Percentiles rank a stretch among this genome's conserved stretches.
These are phyloP conservation scores for Echria macrotheca DNA, from an alignment of 495 filamentous ascomycete genomes.

Conservation along the genomic window DNA sequence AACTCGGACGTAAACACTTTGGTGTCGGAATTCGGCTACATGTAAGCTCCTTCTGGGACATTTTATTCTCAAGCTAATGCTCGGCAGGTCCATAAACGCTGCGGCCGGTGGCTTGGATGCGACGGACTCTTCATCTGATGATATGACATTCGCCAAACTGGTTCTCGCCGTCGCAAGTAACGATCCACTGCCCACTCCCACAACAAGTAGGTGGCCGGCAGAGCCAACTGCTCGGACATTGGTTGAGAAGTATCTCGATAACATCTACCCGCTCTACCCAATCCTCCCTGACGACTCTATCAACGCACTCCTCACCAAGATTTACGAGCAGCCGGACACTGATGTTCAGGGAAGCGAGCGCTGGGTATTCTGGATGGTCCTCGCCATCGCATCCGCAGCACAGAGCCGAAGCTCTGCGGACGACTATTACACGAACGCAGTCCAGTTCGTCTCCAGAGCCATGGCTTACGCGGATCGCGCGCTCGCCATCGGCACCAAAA, in stretches of 20 bases:
- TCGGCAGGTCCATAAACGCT: slow-evolving; percentile 73
- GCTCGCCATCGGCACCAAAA: slow-evolving; percentile 72
- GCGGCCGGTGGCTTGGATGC: slow-evolving; percentile 88
- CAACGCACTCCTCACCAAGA: slow-evolving; percentile 67
- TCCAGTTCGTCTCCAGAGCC: slow-evolving; percentile 63
- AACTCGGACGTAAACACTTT: slow-evolving; percentile 73
- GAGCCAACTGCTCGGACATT: slow-evolving; percentile 58
- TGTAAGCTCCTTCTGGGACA: too few relatives aligned
- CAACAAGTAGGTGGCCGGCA: slow-evolving; percentile 56
- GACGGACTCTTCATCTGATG: too few relatives aligned
- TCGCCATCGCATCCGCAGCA: slow-evolving; percentile 71
- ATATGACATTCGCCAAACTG: slow-evolving; percentile 81
- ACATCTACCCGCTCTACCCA: slow-evolving; percentile 72
- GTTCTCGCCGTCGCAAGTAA: slow-evolving; percentile 68
- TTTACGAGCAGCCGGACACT: slow-evolving; percentile 57
- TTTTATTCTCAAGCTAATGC: too few relatives aligned
- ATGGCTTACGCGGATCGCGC: slow-evolving; percentile 72
- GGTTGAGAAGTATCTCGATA: slow-evolving; percentile 76
- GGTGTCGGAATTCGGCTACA: slow-evolving; percentile 74
- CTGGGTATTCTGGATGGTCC: slow-evolving; percentile 82
- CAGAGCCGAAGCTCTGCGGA: slow-evolving; percentile 65
- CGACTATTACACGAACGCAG: slow-evolving; percentile 55
- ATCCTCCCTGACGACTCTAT: slow-evolving; percentile 71
- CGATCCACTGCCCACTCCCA: slow-evolving; percentile 53
- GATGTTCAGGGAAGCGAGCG: slow-evolving; percentile 67